phyloP scores from a whole-genome alignment of 2,329 filamentous ascomycete species.

The Cordyceps pruinosa region DNA sequence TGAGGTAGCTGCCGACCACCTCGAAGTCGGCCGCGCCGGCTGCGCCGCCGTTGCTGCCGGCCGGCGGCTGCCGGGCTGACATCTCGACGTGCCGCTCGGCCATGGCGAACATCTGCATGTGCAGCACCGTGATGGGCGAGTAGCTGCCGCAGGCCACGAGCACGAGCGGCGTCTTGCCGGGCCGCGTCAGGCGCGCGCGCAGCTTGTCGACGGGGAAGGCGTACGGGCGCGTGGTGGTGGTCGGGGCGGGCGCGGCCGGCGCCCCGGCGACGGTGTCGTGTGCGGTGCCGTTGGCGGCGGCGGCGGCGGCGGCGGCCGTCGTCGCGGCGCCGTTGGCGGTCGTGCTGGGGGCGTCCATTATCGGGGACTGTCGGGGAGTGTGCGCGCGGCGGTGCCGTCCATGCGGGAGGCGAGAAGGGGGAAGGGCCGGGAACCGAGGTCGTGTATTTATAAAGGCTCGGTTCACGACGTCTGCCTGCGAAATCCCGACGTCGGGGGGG shows the following conservation, averaged over 20 bases:
- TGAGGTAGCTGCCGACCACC: constrained; percentile 71
- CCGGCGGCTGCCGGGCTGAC: background rate
- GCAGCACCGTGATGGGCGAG: constrained; percentile 67
- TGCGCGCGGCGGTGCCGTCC: constrained; percentile 9
- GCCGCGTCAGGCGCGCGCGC: constrained; percentile 47
- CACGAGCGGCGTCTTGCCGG: constrained; percentile 55
- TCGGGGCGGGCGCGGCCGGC: background rate
- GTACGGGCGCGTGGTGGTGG: constrained; percentile 31
- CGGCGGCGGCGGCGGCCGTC: background rate
- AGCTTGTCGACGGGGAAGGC: constrained; percentile 52
- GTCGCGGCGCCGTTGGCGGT: background rate
- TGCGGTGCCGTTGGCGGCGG: background rate
- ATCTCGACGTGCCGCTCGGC: constrained; percentile 55
- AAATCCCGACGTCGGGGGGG: background rate
- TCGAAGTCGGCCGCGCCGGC: constrained; percentile 51
- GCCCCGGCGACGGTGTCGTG: background rate
- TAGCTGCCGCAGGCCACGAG: constrained; percentile 63
- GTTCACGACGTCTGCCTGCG: background rate
- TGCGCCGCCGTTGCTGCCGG: background rate
- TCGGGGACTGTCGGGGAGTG: background rate
- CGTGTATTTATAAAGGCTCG: constrained; percentile 1
- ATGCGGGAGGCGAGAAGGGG: background rate
- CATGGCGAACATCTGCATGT: constrained; percentile 80
- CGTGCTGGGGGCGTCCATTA: background rate
- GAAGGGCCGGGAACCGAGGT: background rate